Percentiles rank a stretch among this genome's conserved stretches.
Conservation (phyloP, 345 rosid genomes). For the Eucalyptus pauciflora region DNA sequence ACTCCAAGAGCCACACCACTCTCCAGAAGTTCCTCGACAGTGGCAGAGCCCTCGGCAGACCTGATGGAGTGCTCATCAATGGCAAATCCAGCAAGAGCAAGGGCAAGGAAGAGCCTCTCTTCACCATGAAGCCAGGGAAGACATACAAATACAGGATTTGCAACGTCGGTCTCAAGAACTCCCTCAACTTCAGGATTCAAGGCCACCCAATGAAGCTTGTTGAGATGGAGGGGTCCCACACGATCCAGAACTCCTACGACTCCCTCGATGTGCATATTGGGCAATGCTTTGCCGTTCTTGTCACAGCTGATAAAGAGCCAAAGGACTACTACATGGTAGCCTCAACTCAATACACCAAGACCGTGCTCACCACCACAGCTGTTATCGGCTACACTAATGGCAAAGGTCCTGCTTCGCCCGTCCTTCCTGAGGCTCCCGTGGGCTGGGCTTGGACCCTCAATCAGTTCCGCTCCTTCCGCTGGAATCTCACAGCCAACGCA, state of each 20-base stretch:
- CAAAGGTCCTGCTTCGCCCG: background rate
- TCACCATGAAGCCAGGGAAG: constrained; percentile 9
- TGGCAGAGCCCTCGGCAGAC: constrained; percentile 1
- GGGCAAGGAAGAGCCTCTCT: background rate
- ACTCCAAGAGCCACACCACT: constrained; percentile 1
- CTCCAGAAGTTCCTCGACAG: background rate
- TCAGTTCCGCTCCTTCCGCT: constrained; percentile 32
- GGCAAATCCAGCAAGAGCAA: background rate
- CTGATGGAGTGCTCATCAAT: constrained; percentile 7
- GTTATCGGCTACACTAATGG: constrained; percentile 20
- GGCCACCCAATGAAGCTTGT: constrained; percentile 12
- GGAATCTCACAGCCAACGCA: constrained; percentile 26
- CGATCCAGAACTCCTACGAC: constrained; percentile 3
- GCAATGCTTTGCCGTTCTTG: constrained; percentile 20
- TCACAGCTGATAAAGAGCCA: constrained; percentile 12
- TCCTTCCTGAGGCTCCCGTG: constrained; percentile 13
- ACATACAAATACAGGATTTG: constrained; percentile 8
- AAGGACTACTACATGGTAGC: constrained; percentile 25
- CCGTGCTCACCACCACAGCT: constrained; percentile 9
- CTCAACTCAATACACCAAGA: constrained; percentile 18
- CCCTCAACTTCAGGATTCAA: constrained; percentile 5
- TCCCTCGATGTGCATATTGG: constrained; percentile 31
- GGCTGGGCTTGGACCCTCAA: constrained; percentile 26
- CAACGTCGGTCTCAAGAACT: constrained; percentile 2
- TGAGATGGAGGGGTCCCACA: constrained; percentile 36